Percentiles rank a stretch among this genome's conserved stretches.
Evolutionary conservation across 73 alveolate species (phyloP).

Genomic region (Paramecium primaurelia): DNA sequence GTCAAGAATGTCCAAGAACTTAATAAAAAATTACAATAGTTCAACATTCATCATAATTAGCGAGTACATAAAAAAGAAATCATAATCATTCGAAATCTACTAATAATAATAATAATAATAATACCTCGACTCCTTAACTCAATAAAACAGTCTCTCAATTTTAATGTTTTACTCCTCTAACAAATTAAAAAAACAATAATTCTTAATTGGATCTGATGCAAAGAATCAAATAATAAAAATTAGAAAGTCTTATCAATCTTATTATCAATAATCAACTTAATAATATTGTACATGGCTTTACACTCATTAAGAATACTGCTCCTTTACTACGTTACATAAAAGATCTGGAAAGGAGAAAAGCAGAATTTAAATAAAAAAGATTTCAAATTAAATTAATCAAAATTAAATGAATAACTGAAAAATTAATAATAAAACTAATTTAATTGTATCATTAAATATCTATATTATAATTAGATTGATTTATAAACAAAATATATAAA

Average conservation of each 20-base stretch:
- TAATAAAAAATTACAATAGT: neutral
- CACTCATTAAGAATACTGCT: neutral
- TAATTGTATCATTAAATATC: neutral
- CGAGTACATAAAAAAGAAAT: neutral
- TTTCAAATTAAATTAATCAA: neutral
- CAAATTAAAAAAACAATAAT: neutral
- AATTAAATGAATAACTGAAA: constrained; percentile 1
- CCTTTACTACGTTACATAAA: neutral
- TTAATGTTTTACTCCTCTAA: neutral
- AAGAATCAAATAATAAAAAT: neutral
- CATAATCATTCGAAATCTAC: neutral
- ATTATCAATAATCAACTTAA: neutral
- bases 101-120: neutral
- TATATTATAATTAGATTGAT: neutral
- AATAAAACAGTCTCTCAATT: neutral
- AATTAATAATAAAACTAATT: neutral
- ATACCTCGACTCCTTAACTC: constrained; percentile 11
- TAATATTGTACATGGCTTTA: neutral
- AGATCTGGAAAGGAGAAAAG: neutral
- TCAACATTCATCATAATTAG: neutral
- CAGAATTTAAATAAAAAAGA: neutral
- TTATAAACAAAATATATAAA: constrained; percentile 1
- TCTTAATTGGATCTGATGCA: neutral
- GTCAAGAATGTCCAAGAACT: neutral
- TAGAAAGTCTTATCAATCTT: neutral